These are phyloP conservation scores for Candida boidinii DNA, from an alignment of 805 yeast species.

Conservation along the genomic window DNA sequence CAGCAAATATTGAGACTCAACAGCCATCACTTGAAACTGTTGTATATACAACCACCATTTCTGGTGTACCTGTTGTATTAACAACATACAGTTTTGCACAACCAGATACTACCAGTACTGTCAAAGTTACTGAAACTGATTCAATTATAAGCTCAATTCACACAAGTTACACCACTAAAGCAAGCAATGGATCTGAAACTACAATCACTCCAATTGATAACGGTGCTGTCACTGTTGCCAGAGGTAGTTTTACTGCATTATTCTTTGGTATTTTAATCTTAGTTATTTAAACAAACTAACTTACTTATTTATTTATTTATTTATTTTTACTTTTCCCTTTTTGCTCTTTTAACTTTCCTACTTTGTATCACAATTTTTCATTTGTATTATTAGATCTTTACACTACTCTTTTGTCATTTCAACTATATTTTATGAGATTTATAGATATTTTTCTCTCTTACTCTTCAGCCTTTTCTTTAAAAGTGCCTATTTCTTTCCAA, in stretches of 20 bases:
- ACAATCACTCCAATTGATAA: constrained; percentile 4
- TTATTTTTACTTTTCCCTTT: not conserved
- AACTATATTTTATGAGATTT: no score
- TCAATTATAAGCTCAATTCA: not conserved
- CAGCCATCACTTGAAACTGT: constrained; percentile 7
- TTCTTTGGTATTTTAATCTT: constrained; percentile 7
- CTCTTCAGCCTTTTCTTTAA: no score
- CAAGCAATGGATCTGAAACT: constrained; percentile 1
- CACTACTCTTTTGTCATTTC: no score
- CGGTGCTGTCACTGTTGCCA: constrained; percentile 9
- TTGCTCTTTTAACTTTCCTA: not conserved
- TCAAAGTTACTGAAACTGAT: not conserved
- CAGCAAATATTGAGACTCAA: constrained; percentile 13
- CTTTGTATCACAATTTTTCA: no score
- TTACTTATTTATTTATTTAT: not conserved
- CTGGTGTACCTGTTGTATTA: constrained; percentile 16
- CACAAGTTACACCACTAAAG: not conserved
- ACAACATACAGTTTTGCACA: constrained; percentile 12
- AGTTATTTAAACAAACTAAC: not conserved
- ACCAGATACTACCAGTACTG: not conserved
- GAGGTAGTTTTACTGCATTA: constrained; percentile 7
- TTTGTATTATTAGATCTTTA: no score
- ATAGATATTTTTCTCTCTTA: no score
- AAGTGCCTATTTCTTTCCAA: no score
- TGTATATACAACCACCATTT: constrained; percentile 18